Evolutionary conservation across 371 early-diverging fungal species (phyloP).

Genomic region (Furculomyces boomerangus): DNA sequence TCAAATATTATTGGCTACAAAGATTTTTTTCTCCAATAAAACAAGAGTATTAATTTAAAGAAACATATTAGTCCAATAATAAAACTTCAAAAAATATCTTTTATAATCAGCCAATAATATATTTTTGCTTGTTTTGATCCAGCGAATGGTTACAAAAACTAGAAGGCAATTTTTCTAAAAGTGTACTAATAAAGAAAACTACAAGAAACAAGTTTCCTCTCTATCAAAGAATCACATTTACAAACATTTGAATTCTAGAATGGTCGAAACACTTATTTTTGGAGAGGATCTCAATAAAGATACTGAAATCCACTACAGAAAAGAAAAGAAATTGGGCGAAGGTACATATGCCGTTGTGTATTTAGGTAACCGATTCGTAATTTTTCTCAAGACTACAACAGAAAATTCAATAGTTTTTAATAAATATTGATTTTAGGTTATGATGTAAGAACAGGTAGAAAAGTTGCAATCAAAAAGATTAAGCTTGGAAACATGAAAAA

Average conservation of each 20-base stretch:
- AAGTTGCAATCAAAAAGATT: slow-evolving; percentile 90
- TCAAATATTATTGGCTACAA: too few relatives aligned
- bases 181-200: background rate
- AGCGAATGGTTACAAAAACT: background rate
- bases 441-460: slow-evolving; percentile 34
- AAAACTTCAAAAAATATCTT: background rate
- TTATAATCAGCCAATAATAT: background rate
- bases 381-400: background rate
- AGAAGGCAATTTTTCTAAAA: background rate
- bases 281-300: slow-evolving; percentile 32
- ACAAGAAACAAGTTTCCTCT: background rate
- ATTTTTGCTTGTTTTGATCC: background rate
- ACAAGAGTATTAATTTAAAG: too few relatives aligned
- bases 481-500: slow-evolving; percentile 74
- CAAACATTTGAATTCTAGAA: background rate
- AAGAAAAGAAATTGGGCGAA: slow-evolving; percentile 79
- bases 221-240: background rate
- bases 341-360: slow-evolving; percentile 93
- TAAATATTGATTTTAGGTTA: background rate
- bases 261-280: slow-evolving; percentile 11
- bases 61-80: too few relatives aligned
- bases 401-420: background rate
- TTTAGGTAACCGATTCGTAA: slow-evolving; percentile 35
- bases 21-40: too few relatives aligned
- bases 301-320: slow-evolving; percentile 48